These are phyloP conservation scores for Castanopsis chinensis DNA, from an alignment of 306 rosid species.

Conservation along the genomic window DNA sequence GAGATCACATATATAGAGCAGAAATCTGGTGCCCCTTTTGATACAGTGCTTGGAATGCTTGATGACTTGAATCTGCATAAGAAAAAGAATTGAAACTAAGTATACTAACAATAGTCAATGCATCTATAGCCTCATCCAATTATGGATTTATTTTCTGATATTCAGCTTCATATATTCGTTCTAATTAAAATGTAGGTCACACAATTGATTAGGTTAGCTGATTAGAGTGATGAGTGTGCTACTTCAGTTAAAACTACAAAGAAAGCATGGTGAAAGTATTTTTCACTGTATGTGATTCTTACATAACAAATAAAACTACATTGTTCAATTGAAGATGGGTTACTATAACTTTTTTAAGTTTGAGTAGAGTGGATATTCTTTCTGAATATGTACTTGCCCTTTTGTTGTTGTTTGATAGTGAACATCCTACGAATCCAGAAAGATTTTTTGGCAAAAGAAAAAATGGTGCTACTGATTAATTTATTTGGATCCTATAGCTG, in stretches of 20 bases:
- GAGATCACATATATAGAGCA: slow-evolving; percentile 73
- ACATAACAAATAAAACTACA: background rate
- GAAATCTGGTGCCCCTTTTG: slow-evolving; percentile 80
- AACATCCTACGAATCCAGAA: background rate
- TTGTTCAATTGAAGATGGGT: background rate
- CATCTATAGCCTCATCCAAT: background rate
- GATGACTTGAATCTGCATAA: slow-evolving; percentile 69
- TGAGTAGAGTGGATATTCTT: background rate
- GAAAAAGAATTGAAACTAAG: background rate
- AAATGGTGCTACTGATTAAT: background rate
- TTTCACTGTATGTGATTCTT: background rate
- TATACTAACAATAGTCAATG: background rate
- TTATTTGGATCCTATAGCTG: background rate
- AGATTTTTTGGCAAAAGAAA: background rate
- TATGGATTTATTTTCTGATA: background rate
- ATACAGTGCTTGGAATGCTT: slow-evolving; percentile 46
- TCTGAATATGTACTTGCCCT: background rate
- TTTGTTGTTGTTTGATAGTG: background rate
- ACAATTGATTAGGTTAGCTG: background rate
- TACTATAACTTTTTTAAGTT: background rate
- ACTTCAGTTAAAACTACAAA: background rate
- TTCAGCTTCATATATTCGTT: background rate
- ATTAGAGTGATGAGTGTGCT: background rate
- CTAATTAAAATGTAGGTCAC: background rate
- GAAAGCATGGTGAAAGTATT: background rate